Conservation (phyloP, 441 rosid species). For the Pelargonium australe region DNA sequence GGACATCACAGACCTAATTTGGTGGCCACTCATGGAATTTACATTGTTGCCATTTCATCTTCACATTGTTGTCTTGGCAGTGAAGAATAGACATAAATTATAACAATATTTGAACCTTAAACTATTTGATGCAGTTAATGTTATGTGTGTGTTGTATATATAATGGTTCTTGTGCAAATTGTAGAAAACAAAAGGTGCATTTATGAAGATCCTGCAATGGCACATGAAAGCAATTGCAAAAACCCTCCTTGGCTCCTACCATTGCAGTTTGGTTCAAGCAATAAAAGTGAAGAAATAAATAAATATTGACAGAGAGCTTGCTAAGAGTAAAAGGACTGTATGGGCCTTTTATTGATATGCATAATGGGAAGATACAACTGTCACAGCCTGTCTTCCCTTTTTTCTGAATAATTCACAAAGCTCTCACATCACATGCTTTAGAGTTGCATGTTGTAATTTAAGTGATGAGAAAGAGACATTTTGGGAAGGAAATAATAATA, state of each 20-base stretch:
- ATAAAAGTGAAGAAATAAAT: no score
- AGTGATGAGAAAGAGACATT: neutral
- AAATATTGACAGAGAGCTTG: no score
- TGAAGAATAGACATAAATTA: neutral
- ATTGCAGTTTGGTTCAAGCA: neutral
- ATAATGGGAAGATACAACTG: neutral
- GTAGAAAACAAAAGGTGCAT: neutral
- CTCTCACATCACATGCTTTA: neutral
- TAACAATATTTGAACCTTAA: neutral
- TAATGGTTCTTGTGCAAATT: neutral
- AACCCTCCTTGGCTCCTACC: neutral
- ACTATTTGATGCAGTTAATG: neutral
- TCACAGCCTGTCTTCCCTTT: neutral
- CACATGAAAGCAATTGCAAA: constrained; percentile 3
- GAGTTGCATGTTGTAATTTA: neutral
- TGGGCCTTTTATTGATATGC: neutral
- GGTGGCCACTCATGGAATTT: neutral
- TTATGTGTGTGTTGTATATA: neutral
- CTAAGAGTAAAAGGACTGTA: neutral
- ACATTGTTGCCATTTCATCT: neutral
- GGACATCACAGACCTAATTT: neutral
- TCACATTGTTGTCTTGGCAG: neutral
- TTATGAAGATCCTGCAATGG: neutral
- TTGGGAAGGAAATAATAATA: neutral
- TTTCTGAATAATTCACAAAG: neutral